Base-by-base conservation (phyloP, 805 yeast genomes). In the Candida chauliodis region DNA sequence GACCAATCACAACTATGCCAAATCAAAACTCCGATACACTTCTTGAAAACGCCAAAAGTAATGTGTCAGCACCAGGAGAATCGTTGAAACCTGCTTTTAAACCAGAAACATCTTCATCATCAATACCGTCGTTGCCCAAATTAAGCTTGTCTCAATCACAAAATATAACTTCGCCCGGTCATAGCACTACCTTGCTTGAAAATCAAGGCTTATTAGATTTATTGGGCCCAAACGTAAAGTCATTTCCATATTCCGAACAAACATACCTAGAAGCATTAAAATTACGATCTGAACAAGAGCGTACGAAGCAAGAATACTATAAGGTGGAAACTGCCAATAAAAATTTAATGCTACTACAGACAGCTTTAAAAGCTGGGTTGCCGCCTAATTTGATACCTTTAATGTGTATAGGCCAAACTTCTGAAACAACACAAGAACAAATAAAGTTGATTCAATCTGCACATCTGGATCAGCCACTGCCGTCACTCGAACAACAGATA, bases 271-370 rank as follows among this genome's bases (percentile, higher is more conserved):
- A 75, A 45, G 80, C 88, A 0, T 59, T 87, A 25, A 69, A 71
- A 23, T 69, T 83, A 21, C 70, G 79, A 37, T 57, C 77, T 2
- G 89, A 87, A 54, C 91, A 84, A 52, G 96, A 90, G 55, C 70
- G 74, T 30, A 83, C 96, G 1, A 83, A 82, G 47, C 96, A 89
- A 56, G 93, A 84, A 47, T 81, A 69, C 48, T 82, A 84, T 55
- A 74, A 72, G 38, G 63, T 81, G 15, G 95, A 89, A 53, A 62
- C 73, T 28, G 67, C 82, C 18, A 72, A 73, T 29, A 72, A 75
- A 40, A 73, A 84, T 16, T 59, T 83, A 22, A 81, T 81, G 37
- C 66, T 89, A 14, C 51, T 90, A 36, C 76, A 76, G 42, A 62
- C 68, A 10, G 90, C 95, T 0, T 51, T 75, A 4, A 63, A 63